Evolutionary conservation across 2,329 filamentous ascomycete species (phyloP).

Genomic region (Fusarium kyushuense): DNA sequence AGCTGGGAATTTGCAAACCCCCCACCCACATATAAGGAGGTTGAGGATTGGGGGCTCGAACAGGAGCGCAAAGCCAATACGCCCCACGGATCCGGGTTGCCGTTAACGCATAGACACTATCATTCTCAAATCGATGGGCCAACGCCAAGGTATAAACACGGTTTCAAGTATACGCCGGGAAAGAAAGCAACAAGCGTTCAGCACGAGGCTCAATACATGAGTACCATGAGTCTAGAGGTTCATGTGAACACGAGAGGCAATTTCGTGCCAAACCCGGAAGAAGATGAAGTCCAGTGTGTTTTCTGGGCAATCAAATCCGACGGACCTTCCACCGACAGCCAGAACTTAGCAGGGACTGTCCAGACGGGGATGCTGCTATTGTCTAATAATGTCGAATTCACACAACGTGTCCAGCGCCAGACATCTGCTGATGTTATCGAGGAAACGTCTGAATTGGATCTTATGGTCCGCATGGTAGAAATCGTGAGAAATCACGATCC

Average conservation of each 20-base stretch:
- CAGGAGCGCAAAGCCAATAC: slow-evolving; percentile 37
- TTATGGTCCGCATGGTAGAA: slow-evolving; percentile 87
- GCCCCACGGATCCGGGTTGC: slow-evolving; percentile 22
- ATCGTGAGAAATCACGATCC: slow-evolving; percentile 88
- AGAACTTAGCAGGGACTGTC: slow-evolving; percentile 60
- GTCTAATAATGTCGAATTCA: slow-evolving; percentile 70
- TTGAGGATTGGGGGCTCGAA: slow-evolving; percentile 74
- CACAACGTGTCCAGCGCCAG: slow-evolving; percentile 71
- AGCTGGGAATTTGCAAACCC: slow-evolving; percentile 81
- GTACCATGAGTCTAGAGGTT: slow-evolving; percentile 91
- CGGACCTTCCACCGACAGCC: slow-evolving; percentile 66
- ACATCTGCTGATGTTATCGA: slow-evolving; percentile 74
- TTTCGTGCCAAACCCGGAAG: slow-evolving; percentile 87
- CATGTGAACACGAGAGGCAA: slow-evolving; percentile 88
- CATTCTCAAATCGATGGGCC: slow-evolving; percentile 90
- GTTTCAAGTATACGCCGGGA: slow-evolving; percentile 87
- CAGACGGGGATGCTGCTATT: slow-evolving; percentile 80
- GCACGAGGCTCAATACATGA: slow-evolving; percentile 94
- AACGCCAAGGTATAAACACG: slow-evolving; percentile 84
- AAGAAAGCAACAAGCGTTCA: slow-evolving; percentile 79
- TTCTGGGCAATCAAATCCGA: slow-evolving; percentile 92
- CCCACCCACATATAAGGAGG: slow-evolving; percentile 78
- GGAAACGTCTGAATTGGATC: slow-evolving; percentile 83
- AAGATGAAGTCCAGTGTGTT: slow-evolving; percentile 88
- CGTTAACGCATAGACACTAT: slow-evolving; percentile 52